Percentiles rank a stretch among this genome's conserved stretches.
These are phyloP conservation scores for Rhodotorula sp. DNA, from an alignment of 1,284 basidiomycete genomes.

Conservation along the genomic window DNA sequence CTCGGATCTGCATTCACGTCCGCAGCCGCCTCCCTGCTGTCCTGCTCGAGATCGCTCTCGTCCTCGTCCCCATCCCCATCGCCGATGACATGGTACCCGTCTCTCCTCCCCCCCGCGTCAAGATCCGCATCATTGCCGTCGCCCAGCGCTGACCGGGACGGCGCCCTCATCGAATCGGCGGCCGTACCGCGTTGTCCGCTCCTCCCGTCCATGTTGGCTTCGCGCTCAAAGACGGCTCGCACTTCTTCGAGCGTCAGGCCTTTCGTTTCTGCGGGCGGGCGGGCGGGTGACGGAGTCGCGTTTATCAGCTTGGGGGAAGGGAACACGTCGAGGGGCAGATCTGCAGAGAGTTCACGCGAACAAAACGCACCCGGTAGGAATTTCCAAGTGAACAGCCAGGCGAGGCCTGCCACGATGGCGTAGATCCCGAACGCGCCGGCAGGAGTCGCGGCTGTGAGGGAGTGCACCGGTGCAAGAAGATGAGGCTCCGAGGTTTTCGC, in stretches of 20 bases:
- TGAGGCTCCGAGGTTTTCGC: no score
- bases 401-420: conserved; percentile 9
- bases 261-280: conserved; percentile 29
- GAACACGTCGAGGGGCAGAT: neutral
- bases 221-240: conserved; percentile 22
- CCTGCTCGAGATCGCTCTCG: neutral
- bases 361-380: conserved; percentile 10
- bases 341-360: no score
- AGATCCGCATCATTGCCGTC: neutral
- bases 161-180: no score
- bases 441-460: conserved; percentile 13
- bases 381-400: conserved; percentile 24
- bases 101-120: neutral
- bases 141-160: neutral
- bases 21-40: neutral
- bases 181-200: no score
- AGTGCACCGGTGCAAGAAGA: no score
- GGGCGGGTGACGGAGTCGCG: no score
- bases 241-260: conserved; percentile 29
- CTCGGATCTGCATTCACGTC: no score
- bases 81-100: neutral
- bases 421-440: conserved; percentile 30
- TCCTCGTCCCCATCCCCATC: neutral
- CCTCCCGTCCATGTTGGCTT: neutral
- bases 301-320: no score